Percentiles rank a stretch among this genome's conserved stretches.
Evolutionary conservation across 768 basidiomycete genomes (phyloP).

Genomic region (Leucosporidium scottii): DNA sequence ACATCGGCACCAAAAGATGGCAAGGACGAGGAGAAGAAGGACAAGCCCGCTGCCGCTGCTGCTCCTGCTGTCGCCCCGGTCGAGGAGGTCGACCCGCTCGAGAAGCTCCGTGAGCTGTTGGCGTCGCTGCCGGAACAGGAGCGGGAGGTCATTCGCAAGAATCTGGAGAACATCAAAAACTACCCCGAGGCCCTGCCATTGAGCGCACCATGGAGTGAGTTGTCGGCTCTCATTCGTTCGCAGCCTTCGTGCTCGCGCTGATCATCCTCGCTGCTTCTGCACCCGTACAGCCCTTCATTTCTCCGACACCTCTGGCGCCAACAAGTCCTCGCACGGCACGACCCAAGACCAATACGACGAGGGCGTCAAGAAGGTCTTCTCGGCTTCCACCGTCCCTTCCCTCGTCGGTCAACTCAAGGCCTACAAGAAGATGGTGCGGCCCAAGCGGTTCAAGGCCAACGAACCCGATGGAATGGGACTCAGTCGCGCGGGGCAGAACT

Average conservation of each 20-base stretch:
- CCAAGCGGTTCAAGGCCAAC: slow-evolving; percentile 11
- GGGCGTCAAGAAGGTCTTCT: slow-evolving; percentile 24
- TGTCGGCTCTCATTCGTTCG: not conserved
- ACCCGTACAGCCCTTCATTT: slow-evolving; percentile 22
- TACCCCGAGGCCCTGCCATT: slow-evolving; percentile 30
- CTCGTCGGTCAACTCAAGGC: slow-evolving; percentile 28
- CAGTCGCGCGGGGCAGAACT: slow-evolving; percentile 23
- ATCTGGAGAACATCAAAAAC: slow-evolving; percentile 13
- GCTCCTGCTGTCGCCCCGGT: not conserved
- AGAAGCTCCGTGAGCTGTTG: not conserved
- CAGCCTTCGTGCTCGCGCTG: not conserved
- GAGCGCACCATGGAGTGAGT: slow-evolving; percentile 29
- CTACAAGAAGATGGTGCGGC: slow-evolving; percentile 24
- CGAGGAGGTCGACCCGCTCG: not conserved
- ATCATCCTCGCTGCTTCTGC: not conserved
- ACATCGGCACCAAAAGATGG: not conserved
- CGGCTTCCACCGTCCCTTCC: slow-evolving; percentile 10
- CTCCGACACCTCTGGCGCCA: slow-evolving; percentile 25
- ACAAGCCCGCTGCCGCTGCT: not conserved
- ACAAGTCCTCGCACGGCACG: slow-evolving; percentile 25
- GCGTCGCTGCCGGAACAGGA: slow-evolving; percentile 4
- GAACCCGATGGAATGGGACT: slow-evolving; percentile 22
- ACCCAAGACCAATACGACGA: slow-evolving; percentile 28
- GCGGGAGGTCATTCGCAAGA: slow-evolving; percentile 10
- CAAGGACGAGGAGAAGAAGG: not conserved